Evolutionary conservation across 495 filamentous ascomycete genomes (phyloP).

Genomic region (Sphaerosporella brunnea): DNA sequence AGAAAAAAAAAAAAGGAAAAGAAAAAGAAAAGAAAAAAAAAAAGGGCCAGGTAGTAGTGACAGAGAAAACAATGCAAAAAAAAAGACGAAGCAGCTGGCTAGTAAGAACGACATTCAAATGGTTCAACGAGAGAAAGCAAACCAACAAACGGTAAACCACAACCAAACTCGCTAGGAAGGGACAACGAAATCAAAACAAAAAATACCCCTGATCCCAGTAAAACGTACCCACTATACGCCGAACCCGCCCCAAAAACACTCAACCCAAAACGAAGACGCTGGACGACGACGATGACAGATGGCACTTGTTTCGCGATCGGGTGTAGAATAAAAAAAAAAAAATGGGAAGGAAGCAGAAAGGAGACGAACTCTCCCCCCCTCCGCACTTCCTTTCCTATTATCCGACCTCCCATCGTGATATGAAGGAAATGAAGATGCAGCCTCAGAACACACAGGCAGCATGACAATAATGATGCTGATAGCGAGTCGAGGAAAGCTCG

Average conservation of each 20-base stretch:
- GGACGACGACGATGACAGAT: constrained; percentile 7
- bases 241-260: constrained; percentile 10
- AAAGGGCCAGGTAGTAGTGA: neutral
- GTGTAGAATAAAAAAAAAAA: neutral
- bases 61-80: neutral
- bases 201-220: constrained; percentile 8
- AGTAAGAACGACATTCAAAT: too few species aligned
- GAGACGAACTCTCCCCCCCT: too few species aligned
- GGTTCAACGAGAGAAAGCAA: too few species aligned
- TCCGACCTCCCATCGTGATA: too few species aligned
- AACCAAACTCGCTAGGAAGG: constrained; percentile 11
- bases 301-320: neutral
- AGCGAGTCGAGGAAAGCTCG: neutral
- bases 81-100: neutral
- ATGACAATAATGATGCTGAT: neutral
- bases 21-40: constrained; percentile 8
- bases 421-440: too few species aligned
- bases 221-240: constrained; percentile 5
- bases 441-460: too few species aligned
- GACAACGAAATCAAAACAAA: constrained; percentile 5
- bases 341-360: neutral
- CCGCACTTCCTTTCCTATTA: too few species aligned
- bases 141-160: too few species aligned
- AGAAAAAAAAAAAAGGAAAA: neutral
- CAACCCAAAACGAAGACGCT: constrained; percentile 5